Evolutionary conservation across 495 filamentous ascomycete species (phyloP), one percentile per base, ranked within the genome.

Genomic region (Xylaria castorea): DNA sequence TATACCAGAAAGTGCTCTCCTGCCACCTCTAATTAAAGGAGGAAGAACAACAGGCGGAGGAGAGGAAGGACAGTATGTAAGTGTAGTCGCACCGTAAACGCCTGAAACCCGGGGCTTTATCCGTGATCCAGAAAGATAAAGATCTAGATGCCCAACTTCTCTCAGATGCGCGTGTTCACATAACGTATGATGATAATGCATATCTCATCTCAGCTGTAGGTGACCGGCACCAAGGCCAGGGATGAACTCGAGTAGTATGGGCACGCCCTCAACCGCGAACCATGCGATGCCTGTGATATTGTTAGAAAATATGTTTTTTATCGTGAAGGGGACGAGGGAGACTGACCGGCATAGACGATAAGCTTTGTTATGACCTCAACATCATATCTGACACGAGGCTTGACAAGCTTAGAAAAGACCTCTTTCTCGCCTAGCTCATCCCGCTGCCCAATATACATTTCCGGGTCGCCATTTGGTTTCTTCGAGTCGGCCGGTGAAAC

Each of bases 311-410:
- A 32, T 6, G 16, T 2, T n/a, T 20, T 70, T 16, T 20, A 50
- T 67, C 25, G 12, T n/a, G 27, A 36, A 60, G 63, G 9, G 46
- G 34, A 46, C 1, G 27, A 16, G 55, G 44, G 25, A 63, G 61
- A 83, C 89, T 74, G 84, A 97, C 95, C 96, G 71, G 91, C 87
- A 86, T 99, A 99, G 51, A 99, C 94, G 76, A 99, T 92, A 66
- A 99, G 84, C 83, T 97, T 98, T 22, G 96, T 98, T 53, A 98
- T 89, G 27, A 99, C 95, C 79, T 99, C 96, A 11, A 98, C 95
- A 83, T 99, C 96, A 78, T 99, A 99, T 73, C 94, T 87, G 38
- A 97, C 94, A 66, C 96, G 89, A 25, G 96, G 94, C 81, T 91
- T 94, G 68, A 94, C 91, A 66, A 98, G 87, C 79, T 87, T 89